These are phyloP conservation scores for Tillandsia leiboldiana DNA, from an alignment of 176 grass and related monocot species.

Conservation along the genomic window DNA sequence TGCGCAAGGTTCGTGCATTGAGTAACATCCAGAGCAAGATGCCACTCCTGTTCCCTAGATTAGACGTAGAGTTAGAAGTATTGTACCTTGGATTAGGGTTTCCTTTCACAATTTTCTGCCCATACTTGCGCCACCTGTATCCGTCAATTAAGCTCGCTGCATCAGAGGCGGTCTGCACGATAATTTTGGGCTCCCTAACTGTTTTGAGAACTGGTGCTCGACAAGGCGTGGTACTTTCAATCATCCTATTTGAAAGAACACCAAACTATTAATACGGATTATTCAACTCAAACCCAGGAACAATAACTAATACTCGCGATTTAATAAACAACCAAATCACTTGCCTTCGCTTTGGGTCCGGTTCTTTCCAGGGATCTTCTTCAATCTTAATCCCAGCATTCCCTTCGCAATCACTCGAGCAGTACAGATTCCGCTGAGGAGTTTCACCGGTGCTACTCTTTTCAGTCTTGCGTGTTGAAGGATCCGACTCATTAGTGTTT, in stretches of 20 bases:
- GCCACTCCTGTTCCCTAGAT: no score
- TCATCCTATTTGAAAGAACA: neutral
- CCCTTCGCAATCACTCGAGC: no score
- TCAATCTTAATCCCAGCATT: neutral
- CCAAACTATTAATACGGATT: neutral
- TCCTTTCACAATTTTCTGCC: conserved; percentile 25
- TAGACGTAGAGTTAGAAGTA: neutral
- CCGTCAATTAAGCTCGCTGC: conserved; percentile 15
- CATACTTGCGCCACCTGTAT: conserved; percentile 28
- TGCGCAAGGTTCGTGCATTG: neutral
- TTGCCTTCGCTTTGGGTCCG: conserved; percentile 10
- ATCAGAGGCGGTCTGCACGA: conserved; percentile 19
- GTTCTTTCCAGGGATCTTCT: conserved; percentile 13
- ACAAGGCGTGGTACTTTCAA: neutral
- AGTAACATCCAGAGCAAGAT: no score
- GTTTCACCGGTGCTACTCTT: no score
- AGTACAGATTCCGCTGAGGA: no score
- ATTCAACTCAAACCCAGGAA: neutral
- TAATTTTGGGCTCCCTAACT: conserved; percentile 3
- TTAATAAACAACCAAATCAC: no score
- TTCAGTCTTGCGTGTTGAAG: no score
- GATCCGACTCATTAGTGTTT: neutral
- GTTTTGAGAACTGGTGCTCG: neutral
- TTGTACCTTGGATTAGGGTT: conserved; percentile 22
- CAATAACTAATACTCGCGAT: no score